These are phyloP conservation scores for Fusarium tricinctum DNA, from an alignment of 2,329 filamentous ascomycete species.

Conservation along the genomic window DNA sequence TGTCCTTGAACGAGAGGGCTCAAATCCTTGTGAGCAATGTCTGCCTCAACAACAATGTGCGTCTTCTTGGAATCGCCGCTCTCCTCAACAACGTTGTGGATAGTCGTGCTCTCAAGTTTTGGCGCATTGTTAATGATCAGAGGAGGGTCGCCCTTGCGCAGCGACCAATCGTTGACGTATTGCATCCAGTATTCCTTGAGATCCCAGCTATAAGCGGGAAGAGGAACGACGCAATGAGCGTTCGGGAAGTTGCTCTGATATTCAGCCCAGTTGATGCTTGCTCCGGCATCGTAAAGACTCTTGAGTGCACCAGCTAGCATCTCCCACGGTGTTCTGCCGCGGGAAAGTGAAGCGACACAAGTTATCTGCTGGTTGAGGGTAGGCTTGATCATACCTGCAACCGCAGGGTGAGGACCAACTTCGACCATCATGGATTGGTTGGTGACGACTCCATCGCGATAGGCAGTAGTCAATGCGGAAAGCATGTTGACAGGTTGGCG, in stretches of 20 bases:
- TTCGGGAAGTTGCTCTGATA: slow-evolving; percentile 49
- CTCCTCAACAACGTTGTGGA: slow-evolving; percentile 38
- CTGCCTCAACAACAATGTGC: slow-evolving; percentile 37
- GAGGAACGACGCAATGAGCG: slow-evolving; percentile 61
- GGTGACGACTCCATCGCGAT: slow-evolving; percentile 7
- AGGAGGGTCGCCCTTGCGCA: slow-evolving; percentile 69
- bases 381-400: slow-evolving; percentile 39
- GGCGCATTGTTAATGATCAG: slow-evolving; percentile 26
- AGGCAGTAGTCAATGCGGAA: slow-evolving; percentile 9
- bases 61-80: slow-evolving; percentile 29
- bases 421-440: slow-evolving; percentile 35
- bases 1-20: slow-evolving; percentile 38
- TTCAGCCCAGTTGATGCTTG: slow-evolving; percentile 42
- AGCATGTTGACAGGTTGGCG: slow-evolving; percentile 41
- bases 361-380: slow-evolving; percentile 30
- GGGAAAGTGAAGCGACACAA: slow-evolving; percentile 34
- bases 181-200: slow-evolving; percentile 78
- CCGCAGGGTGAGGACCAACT: slow-evolving; percentile 40
- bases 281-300: slow-evolving; percentile 27
- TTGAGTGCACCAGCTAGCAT: slow-evolving; percentile 26
- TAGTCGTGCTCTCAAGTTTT: slow-evolving; percentile 37
- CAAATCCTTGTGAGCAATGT: slow-evolving; percentile 39
- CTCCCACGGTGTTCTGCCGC: slow-evolving; percentile 24
- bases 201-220: slow-evolving; percentile 80
- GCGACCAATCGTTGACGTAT: slow-evolving; percentile 77